Evolutionary conservation across 768 basidiomycete species (phyloP).

Genomic region (Pleurotus citrinopileatus): DNA sequence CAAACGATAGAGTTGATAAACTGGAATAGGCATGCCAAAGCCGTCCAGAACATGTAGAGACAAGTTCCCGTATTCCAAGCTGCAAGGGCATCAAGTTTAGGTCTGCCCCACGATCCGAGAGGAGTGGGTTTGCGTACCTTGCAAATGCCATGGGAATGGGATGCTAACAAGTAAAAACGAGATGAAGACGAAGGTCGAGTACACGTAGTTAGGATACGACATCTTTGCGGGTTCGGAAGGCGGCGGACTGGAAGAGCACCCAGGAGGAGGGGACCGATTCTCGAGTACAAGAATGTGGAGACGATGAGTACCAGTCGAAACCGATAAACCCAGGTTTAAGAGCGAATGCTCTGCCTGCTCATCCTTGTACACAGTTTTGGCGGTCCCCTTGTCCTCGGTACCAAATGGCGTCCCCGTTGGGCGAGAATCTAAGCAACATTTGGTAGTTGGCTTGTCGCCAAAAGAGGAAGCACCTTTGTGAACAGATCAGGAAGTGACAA

Average conservation of each 20-base stretch:
- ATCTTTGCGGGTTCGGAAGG: slow-evolving; percentile 22
- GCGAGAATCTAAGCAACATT: slow-evolving; percentile 12
- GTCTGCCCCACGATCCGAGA: neutral
- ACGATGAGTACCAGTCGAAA: slow-evolving; percentile 26
- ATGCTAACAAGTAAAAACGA: slow-evolving; percentile 56
- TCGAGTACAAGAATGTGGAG: slow-evolving; percentile 30
- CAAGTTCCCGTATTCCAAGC: slow-evolving; percentile 67
- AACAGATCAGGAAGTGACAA: slow-evolving; percentile 7
- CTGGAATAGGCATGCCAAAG: slow-evolving; percentile 50
- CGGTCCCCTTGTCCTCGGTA: slow-evolving; percentile 39
- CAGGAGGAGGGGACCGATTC: slow-evolving; percentile 17
- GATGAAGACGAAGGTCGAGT: slow-evolving; percentile 49
- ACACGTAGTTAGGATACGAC: slow-evolving; percentile 42
- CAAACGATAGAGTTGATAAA: slow-evolving; percentile 73
- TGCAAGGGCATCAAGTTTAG: slow-evolving; percentile 11
- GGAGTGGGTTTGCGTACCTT: slow-evolving; percentile 34
- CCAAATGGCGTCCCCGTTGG: slow-evolving; percentile 10
- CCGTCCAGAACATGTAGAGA: slow-evolving; percentile 69
- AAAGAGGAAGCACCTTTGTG: slow-evolving; percentile 18
- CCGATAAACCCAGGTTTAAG: slow-evolving; percentile 28
- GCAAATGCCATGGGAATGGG: slow-evolving; percentile 68
- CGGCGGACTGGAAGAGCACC: slow-evolving; percentile 13
- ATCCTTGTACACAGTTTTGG: slow-evolving; percentile 39
- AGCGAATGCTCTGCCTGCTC: slow-evolving; percentile 30
- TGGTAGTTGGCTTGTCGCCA: slow-evolving; percentile 11